Conservation (phyloP, 805 yeast genomes). For the Wickerhamiella azymoides region DNA sequence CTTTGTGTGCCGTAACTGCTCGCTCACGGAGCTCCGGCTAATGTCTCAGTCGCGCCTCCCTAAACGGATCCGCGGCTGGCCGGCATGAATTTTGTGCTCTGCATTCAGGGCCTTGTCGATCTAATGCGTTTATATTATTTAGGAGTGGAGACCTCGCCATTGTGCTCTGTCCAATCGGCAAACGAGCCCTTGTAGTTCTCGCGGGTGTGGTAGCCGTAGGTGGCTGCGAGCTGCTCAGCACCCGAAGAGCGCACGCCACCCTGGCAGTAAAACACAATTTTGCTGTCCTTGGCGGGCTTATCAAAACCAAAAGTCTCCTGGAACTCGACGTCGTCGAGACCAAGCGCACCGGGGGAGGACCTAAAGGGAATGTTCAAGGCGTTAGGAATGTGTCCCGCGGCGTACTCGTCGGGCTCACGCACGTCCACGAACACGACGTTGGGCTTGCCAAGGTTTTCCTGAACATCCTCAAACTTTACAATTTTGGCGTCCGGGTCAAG, state of each 20-base stretch:
- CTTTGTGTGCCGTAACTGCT: too few species aligned
- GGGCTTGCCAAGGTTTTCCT: slow-evolving; percentile 31
- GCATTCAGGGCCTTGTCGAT: too few species aligned
- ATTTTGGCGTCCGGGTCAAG: slow-evolving; percentile 33
- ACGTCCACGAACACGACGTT: slow-evolving; percentile 64
- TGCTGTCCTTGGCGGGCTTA: slow-evolving; percentile 60
- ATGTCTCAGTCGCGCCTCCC: too few species aligned
- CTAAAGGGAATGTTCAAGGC: slow-evolving; percentile 83
- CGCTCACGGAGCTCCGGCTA: too few species aligned
- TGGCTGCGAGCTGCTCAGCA: slow-evolving; percentile 81
- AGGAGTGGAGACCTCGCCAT: slow-evolving; percentile 57
- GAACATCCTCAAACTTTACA: slow-evolving; percentile 41
- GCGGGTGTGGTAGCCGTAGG: slow-evolving; percentile 74
- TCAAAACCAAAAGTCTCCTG: slow-evolving; percentile 64
- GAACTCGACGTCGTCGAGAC: slow-evolving; percentile 65
- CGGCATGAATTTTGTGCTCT: too few species aligned
- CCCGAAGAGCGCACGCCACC: slow-evolving; percentile 86
- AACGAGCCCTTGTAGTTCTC: slow-evolving; percentile 81
- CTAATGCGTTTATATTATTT: slow-evolving; percentile 17
- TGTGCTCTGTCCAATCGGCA: slow-evolving; percentile 60
- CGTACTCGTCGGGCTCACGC: slow-evolving; percentile 75
- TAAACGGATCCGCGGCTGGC: too few species aligned
- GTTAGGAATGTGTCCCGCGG: slow-evolving; percentile 65
- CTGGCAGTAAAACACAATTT: slow-evolving; percentile 77
- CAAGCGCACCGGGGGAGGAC: slow-evolving; percentile 84